Conservation (phyloP, 805 yeast species). For the Saturnispora zaruensis region DNA sequence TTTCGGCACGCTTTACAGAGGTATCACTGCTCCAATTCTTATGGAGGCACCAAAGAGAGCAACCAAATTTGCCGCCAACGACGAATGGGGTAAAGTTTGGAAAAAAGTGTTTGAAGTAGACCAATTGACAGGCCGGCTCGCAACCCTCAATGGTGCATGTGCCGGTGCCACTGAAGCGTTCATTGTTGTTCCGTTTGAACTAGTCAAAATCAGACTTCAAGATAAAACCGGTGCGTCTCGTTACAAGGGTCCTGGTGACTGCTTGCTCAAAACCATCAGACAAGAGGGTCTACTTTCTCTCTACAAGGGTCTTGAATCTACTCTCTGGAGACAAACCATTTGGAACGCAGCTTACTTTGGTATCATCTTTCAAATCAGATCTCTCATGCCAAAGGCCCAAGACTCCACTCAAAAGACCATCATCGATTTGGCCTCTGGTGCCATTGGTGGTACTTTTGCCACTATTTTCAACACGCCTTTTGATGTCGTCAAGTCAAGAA, state of each 20-base stretch:
- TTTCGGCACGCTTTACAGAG: constrained; percentile 73
- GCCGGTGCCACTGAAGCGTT: constrained; percentile 97
- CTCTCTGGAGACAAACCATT: constrained; percentile 90
- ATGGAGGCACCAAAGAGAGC: constrained; percentile 99
- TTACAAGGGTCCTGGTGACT: constrained; percentile 79
- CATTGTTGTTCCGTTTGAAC: constrained; percentile 96
- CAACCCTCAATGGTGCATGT: constrained; percentile 90
- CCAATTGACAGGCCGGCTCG: constrained; percentile 69
- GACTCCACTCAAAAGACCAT: constrained; percentile 64
- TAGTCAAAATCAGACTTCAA: constrained; percentile 90
- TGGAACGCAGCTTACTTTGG: constrained; percentile 99
- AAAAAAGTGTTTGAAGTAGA: constrained; percentile 58
- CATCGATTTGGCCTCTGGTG: constrained; percentile 85
- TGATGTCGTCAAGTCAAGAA: constrained; percentile 94
- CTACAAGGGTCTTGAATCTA: constrained; percentile 93
- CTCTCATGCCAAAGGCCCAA: constrained; percentile 68
- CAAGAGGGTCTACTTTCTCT: constrained; percentile 73
- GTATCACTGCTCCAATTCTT: constrained; percentile 90
- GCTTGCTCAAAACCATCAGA: constrained; percentile 59
- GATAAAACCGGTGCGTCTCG: constrained; percentile 53
- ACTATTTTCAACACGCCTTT: constrained; percentile 94
- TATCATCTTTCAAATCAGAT: constrained; percentile 78
- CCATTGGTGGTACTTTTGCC: constrained; percentile 95
- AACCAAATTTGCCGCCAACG: constrained; percentile 96
- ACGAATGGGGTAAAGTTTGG: constrained; percentile 88